A percentile compares a stretch with the other conserved stretches of the same genome.
These are phyloP conservation scores for Geranium rotundifolium DNA, from an alignment of 345 rosid genomes.

Conservation along the genomic window DNA sequence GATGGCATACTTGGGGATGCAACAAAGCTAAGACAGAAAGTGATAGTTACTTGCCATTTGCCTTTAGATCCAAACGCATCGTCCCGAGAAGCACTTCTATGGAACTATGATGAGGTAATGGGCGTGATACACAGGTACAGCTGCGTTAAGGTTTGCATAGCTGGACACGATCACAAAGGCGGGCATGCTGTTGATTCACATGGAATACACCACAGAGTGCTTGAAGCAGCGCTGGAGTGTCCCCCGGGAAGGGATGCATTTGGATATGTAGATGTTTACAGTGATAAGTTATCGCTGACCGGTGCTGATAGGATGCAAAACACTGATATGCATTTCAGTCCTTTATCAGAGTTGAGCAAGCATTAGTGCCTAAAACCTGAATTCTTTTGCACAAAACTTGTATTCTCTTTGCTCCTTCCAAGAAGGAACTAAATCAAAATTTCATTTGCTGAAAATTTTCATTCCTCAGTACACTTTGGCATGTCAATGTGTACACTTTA, in stretches of 20 bases:
- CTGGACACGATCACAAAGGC: constrained; percentile 84
- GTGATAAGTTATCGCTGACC: constrained; percentile 46
- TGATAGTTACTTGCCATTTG: constrained; percentile 67
- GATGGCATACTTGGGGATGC: constrained; percentile 60
- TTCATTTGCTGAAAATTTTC: too few relatives aligned
- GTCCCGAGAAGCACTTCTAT: constrained; percentile 45
- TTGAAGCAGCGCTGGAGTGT: constrained; percentile 88
- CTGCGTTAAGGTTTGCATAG: constrained; percentile 72
- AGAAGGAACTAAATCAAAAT: too few relatives aligned
- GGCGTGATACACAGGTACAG: constrained; percentile 46
- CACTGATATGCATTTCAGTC: constrained; percentile 29
- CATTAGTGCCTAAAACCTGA: background rate
- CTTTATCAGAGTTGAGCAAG: constrained; percentile 4
- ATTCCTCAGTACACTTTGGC: too few relatives aligned
- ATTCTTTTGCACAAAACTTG: background rate
- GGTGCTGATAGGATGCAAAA: constrained; percentile 54
- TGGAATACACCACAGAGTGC: constrained; percentile 71
- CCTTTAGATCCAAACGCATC: constrained; percentile 63
- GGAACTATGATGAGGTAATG: constrained; percentile 88
- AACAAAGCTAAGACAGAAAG: constrained; percentile 51
- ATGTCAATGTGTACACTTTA: too few relatives aligned
- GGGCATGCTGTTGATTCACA: constrained; percentile 64
- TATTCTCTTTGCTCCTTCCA: too few relatives aligned
- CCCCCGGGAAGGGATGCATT: constrained; percentile 77
- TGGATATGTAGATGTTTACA: constrained; percentile 65